These are phyloP conservation scores for Xanthoparmelia taractica DNA, from an alignment of 495 filamentous ascomycete species.

Conservation along the genomic window DNA sequence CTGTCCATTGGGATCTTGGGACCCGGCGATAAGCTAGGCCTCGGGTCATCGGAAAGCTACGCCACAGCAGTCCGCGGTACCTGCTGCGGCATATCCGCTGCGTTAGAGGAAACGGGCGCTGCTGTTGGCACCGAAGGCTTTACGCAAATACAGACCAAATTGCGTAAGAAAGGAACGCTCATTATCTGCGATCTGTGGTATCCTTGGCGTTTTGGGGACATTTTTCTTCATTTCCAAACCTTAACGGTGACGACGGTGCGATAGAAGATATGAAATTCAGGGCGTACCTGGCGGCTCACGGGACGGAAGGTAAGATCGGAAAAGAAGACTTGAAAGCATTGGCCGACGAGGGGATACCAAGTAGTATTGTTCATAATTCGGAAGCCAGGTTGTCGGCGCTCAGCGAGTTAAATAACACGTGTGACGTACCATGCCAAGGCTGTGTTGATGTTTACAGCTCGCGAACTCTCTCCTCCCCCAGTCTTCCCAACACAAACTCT, in stretches of 20 bases:
- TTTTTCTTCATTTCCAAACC: slow-evolving; percentile 45
- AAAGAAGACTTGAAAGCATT: slow-evolving; percentile 34
- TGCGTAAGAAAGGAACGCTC: slow-evolving; percentile 47
- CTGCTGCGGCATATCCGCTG: slow-evolving; percentile 47
- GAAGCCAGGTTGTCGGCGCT: no score
- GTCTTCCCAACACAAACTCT: background rate
- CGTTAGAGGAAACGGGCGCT: slow-evolving; percentile 45
- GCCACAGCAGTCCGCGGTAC: slow-evolving; percentile 45
- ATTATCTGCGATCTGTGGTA: slow-evolving; percentile 47
- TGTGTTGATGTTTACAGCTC: slow-evolving; percentile 1
- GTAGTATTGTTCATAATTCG: slow-evolving; percentile 3
- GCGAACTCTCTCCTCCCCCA: no score
- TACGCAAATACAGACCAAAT: slow-evolving; percentile 36
- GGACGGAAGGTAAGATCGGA: slow-evolving; percentile 45
- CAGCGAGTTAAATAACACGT: background rate
- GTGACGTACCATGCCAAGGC: background rate
- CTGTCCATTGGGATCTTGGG: slow-evolving; percentile 45
- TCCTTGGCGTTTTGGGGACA: slow-evolving; percentile 44
- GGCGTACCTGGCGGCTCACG: slow-evolving; percentile 40
- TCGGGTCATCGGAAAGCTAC: slow-evolving; percentile 44
- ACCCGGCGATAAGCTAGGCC: slow-evolving; percentile 45
- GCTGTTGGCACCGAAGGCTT: slow-evolving; percentile 48
- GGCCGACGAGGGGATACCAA: slow-evolving; percentile 28
- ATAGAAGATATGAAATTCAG: slow-evolving; percentile 39
- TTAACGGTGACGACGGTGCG: slow-evolving; percentile 39